Base-by-base conservation (phyloP, 148 eudicot genomes). In the Fagopyrum esculentum region DNA sequence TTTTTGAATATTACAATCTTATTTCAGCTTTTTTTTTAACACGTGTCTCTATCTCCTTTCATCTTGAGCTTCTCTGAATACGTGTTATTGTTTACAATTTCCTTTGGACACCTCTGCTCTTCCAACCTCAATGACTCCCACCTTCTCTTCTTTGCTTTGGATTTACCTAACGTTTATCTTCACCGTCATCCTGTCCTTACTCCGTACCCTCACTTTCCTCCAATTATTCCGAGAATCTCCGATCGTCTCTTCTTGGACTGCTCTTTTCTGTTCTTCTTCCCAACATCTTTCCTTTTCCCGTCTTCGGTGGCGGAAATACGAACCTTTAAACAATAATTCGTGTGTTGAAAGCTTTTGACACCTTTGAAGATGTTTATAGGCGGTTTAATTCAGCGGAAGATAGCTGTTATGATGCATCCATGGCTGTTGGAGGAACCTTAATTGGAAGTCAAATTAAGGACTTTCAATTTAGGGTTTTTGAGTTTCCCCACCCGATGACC, bases 381-480 rank as follows among this genome's bases (percentile, higher is more conserved):
- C 61, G 83, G 77, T 49, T 85, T 59, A 47, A 69, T 86, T 69
- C 82, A 80, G 35, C 77, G 90, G 76, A 87, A 83, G 78, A 73
- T 93, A 47, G 78, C 82, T 7, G 76, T 93, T 29, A 74, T 85
- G 61, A 70, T 94, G 29, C 85, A 74, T 6, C 96, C 93, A 85
- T 94, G 93, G 93, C 86, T 91, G 71, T 56, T 40, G 5, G 82
- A 82, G 30, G 89, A 91, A 48, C 85, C 86, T 15, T 86, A 88
- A 51, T 82, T 85, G 77, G 84, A 91, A 44, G 79, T 90, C 79
- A 83, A 86, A 69, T 22, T 22, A 22, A 22, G 26, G 26, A 22
- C 26, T 22, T 22, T 0, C 26, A 22, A 22, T 22, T 77, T 94
- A 84, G 98, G 98, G 80, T 79, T 91, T 61, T 78, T 86, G 72